Base-by-base conservation (phyloP, 1,284 basidiomycete species). In the Ceratobasidium sp. region DNA sequence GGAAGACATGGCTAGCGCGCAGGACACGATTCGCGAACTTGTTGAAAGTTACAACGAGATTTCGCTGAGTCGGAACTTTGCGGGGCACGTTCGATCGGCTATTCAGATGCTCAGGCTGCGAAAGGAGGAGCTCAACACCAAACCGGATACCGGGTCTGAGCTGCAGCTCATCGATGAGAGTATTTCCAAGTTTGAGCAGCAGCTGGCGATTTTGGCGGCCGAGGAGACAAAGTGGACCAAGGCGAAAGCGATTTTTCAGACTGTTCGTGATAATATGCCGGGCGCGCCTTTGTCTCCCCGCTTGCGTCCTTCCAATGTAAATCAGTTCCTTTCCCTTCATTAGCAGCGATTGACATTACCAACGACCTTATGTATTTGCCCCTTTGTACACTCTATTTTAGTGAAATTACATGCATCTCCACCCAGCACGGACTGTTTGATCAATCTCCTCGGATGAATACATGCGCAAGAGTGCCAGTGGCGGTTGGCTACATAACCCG, bases 21-120 rank as follows among this genome's bases (percentile, higher is more conserved):
- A 60, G 41, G 41, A 38, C 23, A n/a, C 30, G 0, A 30, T 71
- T 41, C 33, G 69, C 55, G n/a, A 8, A 1, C 55, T 71, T 12
- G 33, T 71, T 38, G 55, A 71, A 23, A 27, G 59, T 23, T 71
- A 33, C 41, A 71, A 71, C 69, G 38, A 57, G 38, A 14, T 60
- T 3, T 71, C 69, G 5, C 69, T 71, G n/a, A 60, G 38, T 16
- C 14, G 55, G 23, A 71, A 60, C 41, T 71, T 71, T 71, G 69
- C 55, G 0, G 55, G 69, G 1, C 69, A 71, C 23, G 27, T 71
- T n/a, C 54, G 41, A 0, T 57, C 69, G n/a, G 69, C 55, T 23
- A 71, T 71, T 33, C 52, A 59, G 14, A 73, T 73, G 55, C 70
- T 73, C n/a, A 18, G 62, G 23, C n/a, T 48, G 35, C 55, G 70